Base-by-base conservation (phyloP, 495 filamentous ascomycete species). In the Daldinia grandis region DNA sequence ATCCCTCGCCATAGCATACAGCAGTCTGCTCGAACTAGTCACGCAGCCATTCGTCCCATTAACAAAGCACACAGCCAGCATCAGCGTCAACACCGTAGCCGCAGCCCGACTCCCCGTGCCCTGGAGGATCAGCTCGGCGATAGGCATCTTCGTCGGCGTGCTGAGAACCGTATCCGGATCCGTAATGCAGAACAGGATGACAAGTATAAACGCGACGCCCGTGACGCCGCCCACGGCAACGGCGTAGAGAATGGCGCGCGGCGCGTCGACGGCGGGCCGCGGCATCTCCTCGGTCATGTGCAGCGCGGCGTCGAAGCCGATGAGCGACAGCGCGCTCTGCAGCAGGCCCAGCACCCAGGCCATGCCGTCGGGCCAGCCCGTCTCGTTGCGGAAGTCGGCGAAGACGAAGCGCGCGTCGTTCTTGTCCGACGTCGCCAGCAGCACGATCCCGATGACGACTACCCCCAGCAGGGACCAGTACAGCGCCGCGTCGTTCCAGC, bases 321-420 rank as follows among this genome's bases (percentile, higher is more conserved):
- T 89, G 51, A 90, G 77, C 9, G 86, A 86, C 30, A 89, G 83
- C 0, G 86, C 87, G 14, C 85, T 86, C 70, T 90, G 87, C 15
- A 90, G 79, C 15, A 90, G 78, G 0, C 88, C 88, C 0, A 87
- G 79, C 42, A 90, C 84, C 88, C 88, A 90, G 2, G 85, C 84
- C 19, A 89, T 83, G 5, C 88, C 88, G 66, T 88, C 83, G 40
- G 81, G 78, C 88, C 88, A 90, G 24, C 87, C 88, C 5, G 87
- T 89, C 65, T 85, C 76, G 74, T 90, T 90, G 50, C 83, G 81
- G 79, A 88, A 90, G 1, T 79, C 73, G 3, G 84, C 80, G 67
- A 89, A 90, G 0, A 87, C 87, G 62, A 86, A 88, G 1, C 50
- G 57, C 9, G 74, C 78, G 33, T 66, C 70, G n/a, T 78, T 76